Conservation (phyloP, 768 basidiomycete species). For the Jaapia argillacea region DNA sequence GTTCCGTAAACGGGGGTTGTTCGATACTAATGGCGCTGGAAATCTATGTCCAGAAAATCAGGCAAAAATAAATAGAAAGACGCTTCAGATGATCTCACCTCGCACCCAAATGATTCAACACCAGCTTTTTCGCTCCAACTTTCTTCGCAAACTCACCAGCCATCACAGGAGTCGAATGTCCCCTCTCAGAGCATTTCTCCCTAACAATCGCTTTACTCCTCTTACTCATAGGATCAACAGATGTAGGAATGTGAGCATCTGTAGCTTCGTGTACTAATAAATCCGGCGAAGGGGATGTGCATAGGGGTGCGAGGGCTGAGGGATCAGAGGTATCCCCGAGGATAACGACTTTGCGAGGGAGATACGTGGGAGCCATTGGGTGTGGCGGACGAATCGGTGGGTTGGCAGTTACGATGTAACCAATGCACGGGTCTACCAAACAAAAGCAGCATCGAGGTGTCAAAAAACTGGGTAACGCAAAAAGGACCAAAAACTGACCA, state of each 20-base stretch:
- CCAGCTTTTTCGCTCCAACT: constrained; percentile 48
- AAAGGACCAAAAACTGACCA: constrained; percentile 30
- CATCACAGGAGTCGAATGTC: constrained; percentile 73
- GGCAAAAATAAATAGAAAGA: neutral
- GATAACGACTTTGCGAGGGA: constrained; percentile 56
- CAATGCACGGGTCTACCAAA: constrained; percentile 61
- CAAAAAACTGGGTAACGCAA: neutral
- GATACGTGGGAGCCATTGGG: constrained; percentile 13
- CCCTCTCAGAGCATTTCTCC: constrained; percentile 47
- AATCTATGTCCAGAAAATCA: constrained; percentile 28
- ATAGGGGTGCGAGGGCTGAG: constrained; percentile 46
- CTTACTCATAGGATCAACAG: constrained; percentile 39
- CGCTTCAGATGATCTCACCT: constrained; percentile 31
- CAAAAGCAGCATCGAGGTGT: neutral
- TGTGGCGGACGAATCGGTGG: constrained; percentile 12
- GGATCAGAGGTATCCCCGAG: constrained; percentile 74
- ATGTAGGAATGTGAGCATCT: constrained; percentile 54
- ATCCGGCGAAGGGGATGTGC: constrained; percentile 35
- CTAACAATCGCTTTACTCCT: constrained; percentile 31
- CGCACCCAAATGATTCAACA: constrained; percentile 71
- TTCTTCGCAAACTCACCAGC: constrained; percentile 66
- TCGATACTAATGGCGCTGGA: constrained; percentile 31
- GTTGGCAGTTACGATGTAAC: constrained; percentile 65
- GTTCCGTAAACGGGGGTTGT: constrained; percentile 22
- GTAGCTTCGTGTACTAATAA: constrained; percentile 85